Evolutionary conservation across 108 stramenopile genomes (phyloP), one percentile per base, ranked within the genome.

Genomic region (Cyclotella atomus): DNA sequence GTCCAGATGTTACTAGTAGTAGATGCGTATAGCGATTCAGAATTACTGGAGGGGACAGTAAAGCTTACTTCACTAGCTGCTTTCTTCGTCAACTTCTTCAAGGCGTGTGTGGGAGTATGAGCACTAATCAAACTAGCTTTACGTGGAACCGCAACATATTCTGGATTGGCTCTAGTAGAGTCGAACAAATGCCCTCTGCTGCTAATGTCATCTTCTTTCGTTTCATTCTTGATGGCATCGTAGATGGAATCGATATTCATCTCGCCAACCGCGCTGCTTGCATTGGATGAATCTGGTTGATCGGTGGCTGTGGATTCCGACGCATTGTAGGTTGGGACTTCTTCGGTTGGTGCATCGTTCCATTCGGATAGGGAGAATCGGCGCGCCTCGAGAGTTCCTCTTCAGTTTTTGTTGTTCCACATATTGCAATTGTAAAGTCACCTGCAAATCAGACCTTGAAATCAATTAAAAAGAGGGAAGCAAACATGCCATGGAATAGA

Each of bases 1-100:
- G 38, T 35, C 70, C 70, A 71, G 17, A 71, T 71, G n/a, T 71
- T 71, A 1, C 55, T 71, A 0, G 25, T 25, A 1, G 59, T 7
- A n/a, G n/a, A n/a, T n/a, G 61, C 4, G 25, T 10, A 56, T 2
- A 30, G 23, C 7, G 55, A 30, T 23, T 30, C 29, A 27, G 29
- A 19, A 33, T 8, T 33, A 3, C 34, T 41, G 36, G 27, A 20
- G 10, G 47, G 23, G 30, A 27, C 21, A 2, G 68, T 70, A 28
- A n/a, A 32, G 30, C 55, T 57, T 8, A 10, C 55, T 17, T 28
- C 27, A 27, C 25, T 57, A 27, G 55, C 10, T 10, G 14, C 25
- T 57, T n/a, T n/a, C n/a, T 57, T 10, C 6, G 55, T 57, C 8
- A 5, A 49, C 19, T 20, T 49, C 19, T 49, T 49, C 17, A 49